Evolutionary conservation across 2,329 filamentous ascomycete species (phyloP), one percentile per base, ranked within the genome.

Genomic region (Zalaria obscura): DNA sequence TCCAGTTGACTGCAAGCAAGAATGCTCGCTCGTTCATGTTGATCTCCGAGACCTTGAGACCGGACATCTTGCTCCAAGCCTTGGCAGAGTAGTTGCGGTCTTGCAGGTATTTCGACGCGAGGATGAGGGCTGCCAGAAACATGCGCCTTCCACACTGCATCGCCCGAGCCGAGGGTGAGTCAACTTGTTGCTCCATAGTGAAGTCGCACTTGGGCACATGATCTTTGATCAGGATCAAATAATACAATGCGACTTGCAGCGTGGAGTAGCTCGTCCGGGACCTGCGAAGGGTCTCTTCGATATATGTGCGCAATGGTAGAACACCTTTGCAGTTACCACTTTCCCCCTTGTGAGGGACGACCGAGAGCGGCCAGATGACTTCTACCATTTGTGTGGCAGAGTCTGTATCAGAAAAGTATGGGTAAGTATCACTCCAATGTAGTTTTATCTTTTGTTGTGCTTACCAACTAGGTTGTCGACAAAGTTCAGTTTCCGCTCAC

Each of bases 21-120:
- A 96, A 98, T 11, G 84, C 79, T 61, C 93, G 81, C 66, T 98
- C 91, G 60, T 96, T 96, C 56, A 87, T 82, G 64, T 96, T 96
- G 63, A 98, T 96, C 65, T 98, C 91, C 43, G 76, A 70, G 3
- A 87, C 88, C 58, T 84, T 86, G 43, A 98, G 70, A n/a, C 91
- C 91, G 11, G 91, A 96, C 52, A 98, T 98, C 70, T 94, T 96
- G 63, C 89, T 96, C 91, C 91, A 98, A 35, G 91, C 91, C 42
- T 89, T 80, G 38, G 91, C 87, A 9, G 91, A 96, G 64, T 93
- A 98, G 65, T 96, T 98, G 52, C 89, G 81, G 60, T 98, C 91
- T 63, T 98, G 91, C 37, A 98, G 70, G 59, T 96, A 98, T 68
- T 98, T 98, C 31, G 91, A 96, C 2, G 91, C 91, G 43, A 98